Conservation (phyloP, 1,284 basidiomycete species). For the Sporisorium scitamineum region DNA sequence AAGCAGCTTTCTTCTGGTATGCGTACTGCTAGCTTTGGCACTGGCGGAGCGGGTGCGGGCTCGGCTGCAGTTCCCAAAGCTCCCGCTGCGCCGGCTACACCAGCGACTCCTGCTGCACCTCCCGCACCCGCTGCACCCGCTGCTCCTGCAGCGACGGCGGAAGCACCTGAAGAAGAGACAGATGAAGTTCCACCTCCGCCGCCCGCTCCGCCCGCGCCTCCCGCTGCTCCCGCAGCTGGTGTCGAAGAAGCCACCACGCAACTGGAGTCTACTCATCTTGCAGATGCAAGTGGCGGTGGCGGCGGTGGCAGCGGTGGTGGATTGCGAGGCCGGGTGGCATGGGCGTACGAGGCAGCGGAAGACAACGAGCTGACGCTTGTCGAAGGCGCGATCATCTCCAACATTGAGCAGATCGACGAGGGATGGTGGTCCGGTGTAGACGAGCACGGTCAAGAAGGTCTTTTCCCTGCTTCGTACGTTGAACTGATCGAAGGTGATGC, state of each 20-base stretch:
- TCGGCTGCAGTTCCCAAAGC: slow-evolving; percentile 19
- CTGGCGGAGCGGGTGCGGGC: slow-evolving; percentile 14
- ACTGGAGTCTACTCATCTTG: slow-evolving; percentile 40
- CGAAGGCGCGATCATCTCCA: slow-evolving; percentile 59
- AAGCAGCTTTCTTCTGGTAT: slow-evolving; percentile 33
- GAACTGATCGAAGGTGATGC: slow-evolving; percentile 55
- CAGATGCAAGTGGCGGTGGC: neutral
- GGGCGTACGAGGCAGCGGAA: slow-evolving; percentile 65
- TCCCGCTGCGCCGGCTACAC: slow-evolving; percentile 34
- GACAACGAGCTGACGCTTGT: slow-evolving; percentile 65
- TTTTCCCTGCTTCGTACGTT: slow-evolving; percentile 67
- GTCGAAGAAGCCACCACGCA: slow-evolving; percentile 31
- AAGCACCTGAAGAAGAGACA: slow-evolving; percentile 6
- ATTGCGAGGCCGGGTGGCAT: slow-evolving; percentile 58
- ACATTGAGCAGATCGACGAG: slow-evolving; percentile 66
- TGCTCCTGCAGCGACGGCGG: slow-evolving; percentile 2
- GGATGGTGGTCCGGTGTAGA: slow-evolving; percentile 68
- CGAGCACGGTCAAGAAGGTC: slow-evolving; percentile 58
- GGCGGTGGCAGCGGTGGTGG: slow-evolving; percentile 29
- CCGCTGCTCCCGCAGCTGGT: slow-evolving; percentile 18
- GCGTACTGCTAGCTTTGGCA: slow-evolving; percentile 39
- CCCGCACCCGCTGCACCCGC: slow-evolving; percentile 46
- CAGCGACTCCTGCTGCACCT: slow-evolving; percentile 39
- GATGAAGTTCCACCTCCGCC: slow-evolving; percentile 19
- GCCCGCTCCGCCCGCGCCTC: slow-evolving; percentile 36